Conservation (phyloP, 306 rosid species). For the Cercis canadensis region DNA sequence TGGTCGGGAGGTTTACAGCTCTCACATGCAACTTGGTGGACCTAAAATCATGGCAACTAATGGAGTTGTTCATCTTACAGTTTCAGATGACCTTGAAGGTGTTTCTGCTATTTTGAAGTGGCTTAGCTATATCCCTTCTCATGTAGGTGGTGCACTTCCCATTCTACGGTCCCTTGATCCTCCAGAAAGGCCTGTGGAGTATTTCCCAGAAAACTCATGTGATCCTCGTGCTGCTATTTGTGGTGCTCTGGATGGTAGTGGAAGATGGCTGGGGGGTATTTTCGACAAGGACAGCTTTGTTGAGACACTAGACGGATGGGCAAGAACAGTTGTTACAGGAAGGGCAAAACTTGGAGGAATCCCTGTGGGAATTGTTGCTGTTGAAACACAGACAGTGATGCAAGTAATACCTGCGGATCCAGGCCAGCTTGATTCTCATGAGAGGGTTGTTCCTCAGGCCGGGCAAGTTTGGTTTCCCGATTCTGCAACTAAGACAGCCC, state of each 20-base stretch:
- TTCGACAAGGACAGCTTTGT: slow-evolving; percentile 96
- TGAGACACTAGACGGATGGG: slow-evolving; percentile 99
- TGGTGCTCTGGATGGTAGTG: slow-evolving; percentile 66
- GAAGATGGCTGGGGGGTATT: slow-evolving; percentile 92
- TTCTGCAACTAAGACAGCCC: slow-evolving; percentile 94
- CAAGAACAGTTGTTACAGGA: slow-evolving; percentile 96
- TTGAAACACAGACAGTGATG: slow-evolving; percentile 97
- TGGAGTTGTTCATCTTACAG: slow-evolving; percentile 98
- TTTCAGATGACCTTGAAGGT: slow-evolving; percentile 94
- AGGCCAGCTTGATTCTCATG: slow-evolving; percentile 97
- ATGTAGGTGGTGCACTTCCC: slow-evolving; percentile 85
- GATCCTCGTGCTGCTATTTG: slow-evolving; percentile 96
- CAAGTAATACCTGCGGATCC: slow-evolving; percentile 99
- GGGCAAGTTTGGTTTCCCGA: slow-evolving; percentile 99
- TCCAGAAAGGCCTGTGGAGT: slow-evolving; percentile 87
- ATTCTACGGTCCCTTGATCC: slow-evolving; percentile 79
- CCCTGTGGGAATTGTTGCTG: slow-evolving; percentile 94
- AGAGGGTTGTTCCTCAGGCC: slow-evolving; percentile 98
- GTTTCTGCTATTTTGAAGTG: slow-evolving; percentile 92
- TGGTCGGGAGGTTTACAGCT: slow-evolving; percentile 98
- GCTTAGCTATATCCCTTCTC: slow-evolving; percentile 93
- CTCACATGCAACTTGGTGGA: slow-evolving; percentile 99
- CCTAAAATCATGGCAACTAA: slow-evolving; percentile 99
- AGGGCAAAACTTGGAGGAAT: slow-evolving; percentile 99
- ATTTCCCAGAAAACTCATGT: slow-evolving; percentile 86